Evolutionary conservation across 257 asterid genomes (phyloP), one percentile per base, ranked within the genome.

Genomic region (Ilex aquifolium): DNA sequence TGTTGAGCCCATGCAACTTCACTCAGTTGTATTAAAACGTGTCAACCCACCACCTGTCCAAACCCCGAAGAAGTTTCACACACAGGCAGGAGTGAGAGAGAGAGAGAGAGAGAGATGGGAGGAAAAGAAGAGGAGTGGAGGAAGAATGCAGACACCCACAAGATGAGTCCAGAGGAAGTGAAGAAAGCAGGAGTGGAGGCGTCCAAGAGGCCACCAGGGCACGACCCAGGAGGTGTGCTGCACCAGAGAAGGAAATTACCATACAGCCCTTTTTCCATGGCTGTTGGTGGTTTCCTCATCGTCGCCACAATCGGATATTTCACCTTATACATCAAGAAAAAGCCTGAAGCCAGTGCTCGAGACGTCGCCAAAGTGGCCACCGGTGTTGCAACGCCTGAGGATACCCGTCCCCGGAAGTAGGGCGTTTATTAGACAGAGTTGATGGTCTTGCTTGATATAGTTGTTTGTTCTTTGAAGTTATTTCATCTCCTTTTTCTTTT

Each of bases 91-190:
- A 36, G 40, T 3, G 40, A 36, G 40, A 36, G 40, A 36, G 40
- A 36, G 40, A 36, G 40, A 36, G 40, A 36, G 40, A 29, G 11
- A 60, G 10, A 2, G 3, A 57, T 73, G 64, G 77, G 77, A 40
- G 80, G 72, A 63, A 70, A 68, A 11, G 85, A 85, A n/a, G n/a
- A n/a, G 11, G 90, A 85, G 3, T 83, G 95, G 95, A 85, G 84
- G 32, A 86, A 74, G 9, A 84, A 72, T 72, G 94, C 95, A 9
- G 95, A 83, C 66, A 85, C 96, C 16, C 83, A 78, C 81, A 90
- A 84, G 77, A 90, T 90, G 97, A 83, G 80, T 51, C 50, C 91
- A 4, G 96, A 91, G 36, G 94, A 82, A 49, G 85, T 80, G 64
- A 83, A 65, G 31, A 79, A 61, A 30, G 77, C 79, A 5, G 95